Base-by-base conservation (phyloP, 306 rosid genomes). In the Quercus gilva region DNA sequence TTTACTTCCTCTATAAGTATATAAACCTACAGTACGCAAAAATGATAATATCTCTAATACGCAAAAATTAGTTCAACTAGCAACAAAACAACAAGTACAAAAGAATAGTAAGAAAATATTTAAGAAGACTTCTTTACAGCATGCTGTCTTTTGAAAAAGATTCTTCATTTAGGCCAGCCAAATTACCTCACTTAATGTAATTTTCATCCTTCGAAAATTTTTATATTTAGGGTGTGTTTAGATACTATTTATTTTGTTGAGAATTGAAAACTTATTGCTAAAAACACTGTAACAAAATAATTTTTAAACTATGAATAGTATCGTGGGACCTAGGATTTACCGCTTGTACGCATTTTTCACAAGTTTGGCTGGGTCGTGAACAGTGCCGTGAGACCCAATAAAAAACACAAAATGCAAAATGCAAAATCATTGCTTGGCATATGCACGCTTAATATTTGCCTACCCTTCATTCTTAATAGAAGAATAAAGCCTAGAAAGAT, bases 351-450 rank as follows among this genome's bases (percentile, higher is more conserved):
- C 0, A 1, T 35, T 33, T 35, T 33, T 33, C 0, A 33, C 7
- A 33, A 33, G 37, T 33, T 33, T 33, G 2, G 0, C 2, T 35
- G 0, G 8, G 2, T 5, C 2, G 0, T 5, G 2, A 35, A 33
- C 0, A 33, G 0, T 33, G 6, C 1, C 0, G 0, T 33, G 2
- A 1, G 7, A 5, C 37, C 7, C 8, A 35, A 0, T 8, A 8
- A 35, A 35, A 35, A 35, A 35, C 7, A 0, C 8, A 35, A 35
- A 35, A 5, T 0, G 7, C 8, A 35, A 35, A 35, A 5, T 0
- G 7, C 41, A 35, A 35, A 35, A 35, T 35, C 8, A 35, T 35
- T 35, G 7, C 0, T 35, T 35, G 0, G 41, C 41, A 35, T 5
- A 35, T 8, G 0, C 0, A 35, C 2, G 7, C 8, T 35, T 41